phyloP scores from a whole-genome alignment of 495 filamentous ascomycete genomes.

The Polyplosphaeria fusca region DNA sequence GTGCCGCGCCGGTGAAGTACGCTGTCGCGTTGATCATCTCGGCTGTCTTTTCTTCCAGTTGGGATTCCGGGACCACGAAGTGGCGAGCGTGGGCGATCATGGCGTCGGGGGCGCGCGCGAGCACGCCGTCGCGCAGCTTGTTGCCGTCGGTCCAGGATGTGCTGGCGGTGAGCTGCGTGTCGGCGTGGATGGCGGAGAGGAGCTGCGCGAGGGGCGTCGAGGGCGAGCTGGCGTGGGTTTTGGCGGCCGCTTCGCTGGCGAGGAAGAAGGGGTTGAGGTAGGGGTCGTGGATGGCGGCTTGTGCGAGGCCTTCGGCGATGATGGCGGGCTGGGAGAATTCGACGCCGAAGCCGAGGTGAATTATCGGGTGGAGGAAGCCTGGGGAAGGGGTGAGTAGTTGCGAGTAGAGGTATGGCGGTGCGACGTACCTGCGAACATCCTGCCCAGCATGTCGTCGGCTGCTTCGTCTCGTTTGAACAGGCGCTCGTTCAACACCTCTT shows the following conservation, averaged over 20 bases:
- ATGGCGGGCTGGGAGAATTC: conserved; percentile 80
- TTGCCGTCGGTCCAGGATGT: conserved; percentile 54
- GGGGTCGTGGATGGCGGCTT: conserved; percentile 62
- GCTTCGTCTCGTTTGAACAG: conserved; percentile 60
- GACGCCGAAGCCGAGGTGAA: conserved; percentile 79
- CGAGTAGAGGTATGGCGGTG: conserved; percentile 20
- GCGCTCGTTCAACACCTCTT: conserved; percentile 58
- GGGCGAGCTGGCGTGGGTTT: conserved; percentile 22
- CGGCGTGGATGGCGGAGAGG: conserved; percentile 53
- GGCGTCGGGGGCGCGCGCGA: conserved; percentile 59
- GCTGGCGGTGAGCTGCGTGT: conserved; percentile 54
- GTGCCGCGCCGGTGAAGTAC: conserved; percentile 61
- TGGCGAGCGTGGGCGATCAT: conserved; percentile 59
- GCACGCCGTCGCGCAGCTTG: conserved; percentile 64
- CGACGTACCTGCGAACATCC: conserved; percentile 60
- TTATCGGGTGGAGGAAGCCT: conserved; percentile 77
- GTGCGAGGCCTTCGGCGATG: conserved; percentile 74
- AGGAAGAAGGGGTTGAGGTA: conserved; percentile 52
- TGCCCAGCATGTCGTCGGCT: conserved; percentile 59
- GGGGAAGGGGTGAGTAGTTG: conserved; percentile 14
- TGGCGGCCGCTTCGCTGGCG: conserved; percentile 52
- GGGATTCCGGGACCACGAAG: conserved; percentile 57
- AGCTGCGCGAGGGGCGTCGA: conserved; percentile 55
- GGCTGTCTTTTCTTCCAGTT: conserved; percentile 63
- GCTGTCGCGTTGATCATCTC: conserved; percentile 73